A percentile compares a stretch with the other conserved stretches of the same genome.
Conservation (phyloP, 768 basidiomycete genomes). For the Boletus subparvulus region DNA sequence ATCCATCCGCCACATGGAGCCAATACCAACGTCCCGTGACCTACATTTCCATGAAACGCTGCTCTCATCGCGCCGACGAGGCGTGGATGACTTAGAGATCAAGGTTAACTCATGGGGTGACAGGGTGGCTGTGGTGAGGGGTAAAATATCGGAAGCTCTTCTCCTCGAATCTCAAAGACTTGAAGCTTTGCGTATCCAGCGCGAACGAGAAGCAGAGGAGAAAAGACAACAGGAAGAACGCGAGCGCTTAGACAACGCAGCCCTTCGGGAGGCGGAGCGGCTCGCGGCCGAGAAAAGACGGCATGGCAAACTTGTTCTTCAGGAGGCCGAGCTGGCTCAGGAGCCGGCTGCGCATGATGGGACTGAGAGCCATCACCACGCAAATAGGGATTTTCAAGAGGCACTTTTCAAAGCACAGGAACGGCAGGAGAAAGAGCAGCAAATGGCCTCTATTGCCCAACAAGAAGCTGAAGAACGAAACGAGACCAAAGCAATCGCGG, state of each 20-base stretch:
- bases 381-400: conserved; percentile 8
- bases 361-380: conserved; percentile 25
- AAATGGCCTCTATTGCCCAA: neutral
- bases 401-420: neutral
- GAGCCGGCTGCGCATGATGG: conserved; percentile 22
- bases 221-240: conserved; percentile 17
- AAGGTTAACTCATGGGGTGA: conserved; percentile 51
- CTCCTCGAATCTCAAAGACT: conserved; percentile 42
- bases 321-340: conserved; percentile 3
- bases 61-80: conserved; percentile 47
- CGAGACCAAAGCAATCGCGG: conserved; percentile 1
- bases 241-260: conserved; percentile 34
- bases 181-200: conserved; percentile 38
- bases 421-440: neutral
- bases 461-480: conserved; percentile 2
- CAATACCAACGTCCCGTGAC: conserved; percentile 43
- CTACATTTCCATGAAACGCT: conserved; percentile 46
- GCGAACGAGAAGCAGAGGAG: conserved; percentile 29
- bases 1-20: conserved; percentile 56
- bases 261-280: conserved; percentile 36
- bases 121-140: conserved; percentile 28
- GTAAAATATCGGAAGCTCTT: conserved; percentile 40
- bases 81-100: conserved; percentile 51
- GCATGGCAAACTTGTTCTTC: conserved; percentile 24
- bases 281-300: conserved; percentile 27